Evolutionary conservation across 164 flowering plant genomes (phyloP).

Genomic region (Kalanchoe fedtschenkoi): DNA sequence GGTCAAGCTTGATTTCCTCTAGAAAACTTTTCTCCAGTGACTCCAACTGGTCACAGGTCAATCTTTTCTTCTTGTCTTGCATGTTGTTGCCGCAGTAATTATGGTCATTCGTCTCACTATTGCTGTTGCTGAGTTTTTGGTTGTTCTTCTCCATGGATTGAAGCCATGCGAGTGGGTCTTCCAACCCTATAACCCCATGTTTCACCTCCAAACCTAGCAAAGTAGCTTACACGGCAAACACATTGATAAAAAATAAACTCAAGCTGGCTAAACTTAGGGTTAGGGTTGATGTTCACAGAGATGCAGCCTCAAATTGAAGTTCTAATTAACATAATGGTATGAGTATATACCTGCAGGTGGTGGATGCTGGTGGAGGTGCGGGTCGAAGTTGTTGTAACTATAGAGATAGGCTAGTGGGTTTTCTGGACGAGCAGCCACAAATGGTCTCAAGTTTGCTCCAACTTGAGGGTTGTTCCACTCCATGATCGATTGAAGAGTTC

Average conservation of each 20-base stretch:
- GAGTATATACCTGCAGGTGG: slow-evolving; percentile 12
- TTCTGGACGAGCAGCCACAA: slow-evolving; percentile 23
- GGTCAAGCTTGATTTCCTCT: slow-evolving; percentile 77
- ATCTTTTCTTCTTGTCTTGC: slow-evolving; percentile 51
- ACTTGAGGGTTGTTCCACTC: neutral
- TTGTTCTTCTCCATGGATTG: slow-evolving; percentile 12
- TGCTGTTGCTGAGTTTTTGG: neutral
- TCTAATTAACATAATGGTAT: neutral
- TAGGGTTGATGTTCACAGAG: too few species aligned
- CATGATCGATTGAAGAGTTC: too few species aligned
- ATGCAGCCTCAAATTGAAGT: too few species aligned
- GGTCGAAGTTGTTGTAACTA: slow-evolving; percentile 17
- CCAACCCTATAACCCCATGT: slow-evolving; percentile 9
- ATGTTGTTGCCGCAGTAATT: slow-evolving; percentile 6
- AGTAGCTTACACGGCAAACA: slow-evolving; percentile 4
- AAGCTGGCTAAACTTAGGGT: neutral
- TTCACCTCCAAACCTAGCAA: slow-evolving; percentile 18
- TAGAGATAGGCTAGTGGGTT: slow-evolving; percentile 31
- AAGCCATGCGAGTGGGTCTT: neutral
- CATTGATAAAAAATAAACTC: neutral
- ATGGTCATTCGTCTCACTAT: neutral
- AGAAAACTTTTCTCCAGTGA: slow-evolving; percentile 73
- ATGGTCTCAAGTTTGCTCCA: slow-evolving; percentile 18
- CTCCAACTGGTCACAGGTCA: slow-evolving; percentile 57
- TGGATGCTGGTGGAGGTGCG: slow-evolving; percentile 18